phyloP scores from a whole-genome alignment of 2,329 filamentous ascomycete species.

The Salinomyces thailandicus region DNA sequence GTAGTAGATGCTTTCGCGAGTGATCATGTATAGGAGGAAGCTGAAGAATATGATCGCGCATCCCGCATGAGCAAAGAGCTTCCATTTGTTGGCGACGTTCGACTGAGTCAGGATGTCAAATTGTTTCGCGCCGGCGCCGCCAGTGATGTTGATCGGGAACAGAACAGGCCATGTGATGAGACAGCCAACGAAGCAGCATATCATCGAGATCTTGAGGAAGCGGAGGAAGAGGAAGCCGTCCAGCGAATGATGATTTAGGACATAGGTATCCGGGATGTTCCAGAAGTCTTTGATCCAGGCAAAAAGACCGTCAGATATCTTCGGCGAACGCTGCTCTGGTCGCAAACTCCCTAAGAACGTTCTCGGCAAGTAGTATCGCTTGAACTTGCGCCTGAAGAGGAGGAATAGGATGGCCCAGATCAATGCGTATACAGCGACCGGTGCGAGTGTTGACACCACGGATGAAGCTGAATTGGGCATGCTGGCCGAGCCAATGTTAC shows the following conservation, averaged over 20 bases:
- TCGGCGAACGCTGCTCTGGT: slow-evolving; percentile 32
- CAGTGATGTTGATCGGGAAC: slow-evolving; percentile 81
- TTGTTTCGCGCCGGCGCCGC: slow-evolving; percentile 52
- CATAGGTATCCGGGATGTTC: slow-evolving; percentile 58
- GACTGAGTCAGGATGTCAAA: slow-evolving; percentile 70
- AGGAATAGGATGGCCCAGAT: slow-evolving; percentile 30
- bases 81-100: slow-evolving; percentile 55
- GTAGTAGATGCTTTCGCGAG: slow-evolving; percentile 81
- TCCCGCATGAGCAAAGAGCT: slow-evolving; percentile 73
- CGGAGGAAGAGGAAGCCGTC: slow-evolving; percentile 87
- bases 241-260: slow-evolving; percentile 82
- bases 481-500: slow-evolving; percentile 3
- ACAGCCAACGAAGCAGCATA: slow-evolving; percentile 75
- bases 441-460: slow-evolving; percentile 28
- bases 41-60: slow-evolving; percentile 72
- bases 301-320: slow-evolving; percentile 23
- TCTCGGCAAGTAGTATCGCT: slow-evolving; percentile 35
- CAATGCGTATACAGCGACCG: slow-evolving; percentile 24
- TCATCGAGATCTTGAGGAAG: slow-evolving; percentile 67
- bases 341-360: slow-evolving; percentile 36
- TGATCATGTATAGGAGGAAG: slow-evolving; percentile 81
- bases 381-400: slow-evolving; percentile 33
- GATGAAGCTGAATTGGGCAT: slow-evolving; percentile 21
- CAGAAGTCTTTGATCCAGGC: slow-evolving; percentile 40
- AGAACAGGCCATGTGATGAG: slow-evolving; percentile 79